Conservation (phyloP, 768 basidiomycete species). For the Pleurotus salmoneostramineus region DNA sequence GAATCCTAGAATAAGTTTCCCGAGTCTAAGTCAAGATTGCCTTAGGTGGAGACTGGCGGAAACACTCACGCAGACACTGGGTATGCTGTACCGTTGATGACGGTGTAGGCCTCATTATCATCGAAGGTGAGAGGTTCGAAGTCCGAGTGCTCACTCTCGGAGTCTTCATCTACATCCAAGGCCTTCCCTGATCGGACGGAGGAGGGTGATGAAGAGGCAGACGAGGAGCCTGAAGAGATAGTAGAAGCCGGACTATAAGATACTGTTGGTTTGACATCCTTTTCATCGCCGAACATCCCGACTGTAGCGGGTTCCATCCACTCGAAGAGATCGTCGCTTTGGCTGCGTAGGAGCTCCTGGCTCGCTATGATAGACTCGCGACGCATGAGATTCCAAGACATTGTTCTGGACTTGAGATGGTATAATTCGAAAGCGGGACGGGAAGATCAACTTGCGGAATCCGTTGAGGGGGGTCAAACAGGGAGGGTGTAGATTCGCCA, state of each 20-base stretch:
- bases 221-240: conserved; percentile 3
- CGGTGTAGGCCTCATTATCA: background rate
- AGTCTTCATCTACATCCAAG: background rate
- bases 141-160: background rate
- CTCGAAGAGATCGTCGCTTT: background rate
- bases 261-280: background rate
- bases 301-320: background rate
- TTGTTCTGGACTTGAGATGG: background rate
- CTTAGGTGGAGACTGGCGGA: background rate
- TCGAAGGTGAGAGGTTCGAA: background rate
- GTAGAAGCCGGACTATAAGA: background rate
- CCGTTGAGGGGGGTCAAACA: background rate
- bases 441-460: too few species aligned
- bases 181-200: background rate
- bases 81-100: conserved; percentile 1
- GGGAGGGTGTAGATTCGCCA: background rate
- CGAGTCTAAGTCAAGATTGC: background rate
- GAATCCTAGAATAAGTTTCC: background rate
- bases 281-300: background rate
- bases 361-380: conserved; percentile 2
- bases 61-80: background rate
- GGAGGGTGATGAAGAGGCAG: background rate
- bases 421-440: too few species aligned
- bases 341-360: background rate
- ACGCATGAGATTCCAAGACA: conserved; percentile 2